Evolutionary conservation across 2,329 filamentous ascomycete species (phyloP).

Genomic region (Lasiodiplodia theobromae): DNA sequence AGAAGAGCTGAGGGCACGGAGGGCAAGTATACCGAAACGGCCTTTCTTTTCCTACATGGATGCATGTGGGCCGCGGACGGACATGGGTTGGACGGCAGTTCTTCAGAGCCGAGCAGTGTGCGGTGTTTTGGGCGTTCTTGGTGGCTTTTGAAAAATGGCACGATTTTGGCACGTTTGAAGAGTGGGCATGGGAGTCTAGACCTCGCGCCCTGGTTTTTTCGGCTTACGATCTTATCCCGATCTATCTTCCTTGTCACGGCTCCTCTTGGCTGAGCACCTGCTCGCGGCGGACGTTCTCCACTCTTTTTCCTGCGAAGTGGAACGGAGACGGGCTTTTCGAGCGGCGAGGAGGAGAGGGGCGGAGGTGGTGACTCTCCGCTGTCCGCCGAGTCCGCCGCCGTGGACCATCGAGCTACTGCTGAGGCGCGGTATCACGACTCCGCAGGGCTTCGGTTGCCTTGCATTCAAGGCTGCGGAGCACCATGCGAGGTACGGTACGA

Average conservation of each 20-base stretch:
- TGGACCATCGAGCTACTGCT: not conserved
- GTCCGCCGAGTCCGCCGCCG: not conserved
- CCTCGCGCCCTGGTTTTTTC: not conserved
- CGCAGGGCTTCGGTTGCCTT: not conserved
- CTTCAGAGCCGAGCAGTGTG: not conserved
- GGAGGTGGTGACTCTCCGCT: too few relatives aligned
- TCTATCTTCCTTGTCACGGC: not conserved
- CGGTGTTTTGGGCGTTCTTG: not conserved
- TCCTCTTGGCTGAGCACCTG: not conserved
- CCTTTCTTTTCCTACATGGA: not conserved
- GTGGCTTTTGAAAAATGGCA: not conserved
- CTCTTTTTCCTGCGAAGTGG: not conserved
- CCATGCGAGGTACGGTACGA: not conserved
- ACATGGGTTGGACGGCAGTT: not conserved
- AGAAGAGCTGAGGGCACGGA: not conserved
- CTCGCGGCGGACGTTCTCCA: not conserved
- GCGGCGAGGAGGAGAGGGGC: not conserved
- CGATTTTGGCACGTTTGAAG: not conserved
- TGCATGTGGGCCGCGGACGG: not conserved
- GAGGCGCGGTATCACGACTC: too few relatives aligned
- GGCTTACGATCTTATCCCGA: not conserved
- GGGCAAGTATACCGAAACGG: not conserved
- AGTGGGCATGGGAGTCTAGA: not conserved
- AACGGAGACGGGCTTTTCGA: not conserved
- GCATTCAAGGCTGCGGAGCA: not conserved